These are phyloP conservation scores for Phytophthora pini DNA, from an alignment of 352 stramenopile genomes.

Conservation along the genomic window DNA sequence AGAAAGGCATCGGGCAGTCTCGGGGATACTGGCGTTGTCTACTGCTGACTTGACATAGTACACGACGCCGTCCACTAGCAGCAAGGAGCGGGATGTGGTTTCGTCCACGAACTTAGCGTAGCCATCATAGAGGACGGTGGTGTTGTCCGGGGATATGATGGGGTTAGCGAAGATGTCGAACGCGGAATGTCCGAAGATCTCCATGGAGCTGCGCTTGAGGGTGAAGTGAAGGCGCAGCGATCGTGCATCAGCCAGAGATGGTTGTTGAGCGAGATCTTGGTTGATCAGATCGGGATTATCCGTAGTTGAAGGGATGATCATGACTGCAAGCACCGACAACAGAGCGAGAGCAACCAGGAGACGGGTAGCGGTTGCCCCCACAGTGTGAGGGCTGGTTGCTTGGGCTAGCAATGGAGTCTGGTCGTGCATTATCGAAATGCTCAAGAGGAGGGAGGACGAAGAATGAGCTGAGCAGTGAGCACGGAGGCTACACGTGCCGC, in stretches of 20 bases:
- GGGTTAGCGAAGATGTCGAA: background rate
- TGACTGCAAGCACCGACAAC: background rate
- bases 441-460: background rate
- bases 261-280: background rate
- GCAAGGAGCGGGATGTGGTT: background rate
- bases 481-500: background rate
- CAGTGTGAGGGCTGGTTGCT: background rate
- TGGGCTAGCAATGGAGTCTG: background rate
- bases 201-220: background rate
- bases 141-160: background rate
- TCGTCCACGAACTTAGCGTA: background rate
- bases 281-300: background rate
- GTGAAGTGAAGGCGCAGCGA: background rate
- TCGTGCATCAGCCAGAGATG: background rate
- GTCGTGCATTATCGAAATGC: background rate
- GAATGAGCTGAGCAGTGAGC: background rate
- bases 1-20: background rate
- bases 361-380: background rate
- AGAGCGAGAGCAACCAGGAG: background rate
- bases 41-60: background rate
- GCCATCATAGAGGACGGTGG: background rate
- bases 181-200: conserved; percentile 1
- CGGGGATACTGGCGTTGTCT: background rate
- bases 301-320: background rate
- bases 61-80: background rate